Evolutionary conservation across 805 yeast genomes (phyloP).

Genomic region (Myxozyma vanderwaltii): DNA sequence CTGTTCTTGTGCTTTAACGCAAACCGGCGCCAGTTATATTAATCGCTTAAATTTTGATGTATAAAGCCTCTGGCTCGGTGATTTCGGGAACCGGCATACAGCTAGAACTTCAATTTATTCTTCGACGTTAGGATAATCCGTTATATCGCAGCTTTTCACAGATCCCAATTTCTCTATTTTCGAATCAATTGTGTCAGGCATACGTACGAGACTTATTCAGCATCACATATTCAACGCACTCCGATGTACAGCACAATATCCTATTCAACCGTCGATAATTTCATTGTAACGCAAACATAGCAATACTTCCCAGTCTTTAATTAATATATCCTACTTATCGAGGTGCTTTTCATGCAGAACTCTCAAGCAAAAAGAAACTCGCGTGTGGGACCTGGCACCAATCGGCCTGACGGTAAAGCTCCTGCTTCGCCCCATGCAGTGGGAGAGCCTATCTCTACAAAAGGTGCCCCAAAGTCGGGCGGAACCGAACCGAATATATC

Average conservation of each 20-base stretch:
- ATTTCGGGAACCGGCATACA: too few species aligned
- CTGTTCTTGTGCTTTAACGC: too few species aligned
- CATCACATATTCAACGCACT: neutral
- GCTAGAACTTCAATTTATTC: too few species aligned
- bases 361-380: neutral
- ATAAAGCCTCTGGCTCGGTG: too few species aligned
- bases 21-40: too few species aligned
- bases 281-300: neutral
- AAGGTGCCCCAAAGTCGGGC: neutral
- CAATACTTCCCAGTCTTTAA: neutral
- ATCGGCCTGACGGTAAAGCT: neutral
- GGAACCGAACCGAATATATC: neutral
- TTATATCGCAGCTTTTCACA: too few species aligned
- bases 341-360: neutral
- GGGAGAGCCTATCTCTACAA: neutral
- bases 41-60: too few species aligned
- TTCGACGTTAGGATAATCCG: too few species aligned
- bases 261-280: neutral
- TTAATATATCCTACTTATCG: neutral
- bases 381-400: neutral
- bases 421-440: neutral
- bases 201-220: neutral
- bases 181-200: neutral
- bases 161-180: too few species aligned
- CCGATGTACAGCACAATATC: neutral